A percentile compares a stretch with the other conserved stretches of the same genome.
Conservation (phyloP, 495 filamentous ascomycete species). For the Antarctomyces pellizariae region DNA sequence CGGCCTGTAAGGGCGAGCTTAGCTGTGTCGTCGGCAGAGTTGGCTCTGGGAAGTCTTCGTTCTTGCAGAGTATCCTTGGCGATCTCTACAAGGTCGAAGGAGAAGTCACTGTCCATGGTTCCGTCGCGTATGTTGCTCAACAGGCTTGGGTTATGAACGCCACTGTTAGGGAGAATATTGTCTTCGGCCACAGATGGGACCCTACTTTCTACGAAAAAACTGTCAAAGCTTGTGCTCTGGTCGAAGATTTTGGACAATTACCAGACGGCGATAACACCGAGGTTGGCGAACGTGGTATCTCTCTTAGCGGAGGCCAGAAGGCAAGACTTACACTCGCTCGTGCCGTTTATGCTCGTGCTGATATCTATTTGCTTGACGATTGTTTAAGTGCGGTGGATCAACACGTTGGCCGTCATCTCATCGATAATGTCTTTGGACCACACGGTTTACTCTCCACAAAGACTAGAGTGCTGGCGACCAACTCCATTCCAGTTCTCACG, state of each 20-base stretch:
- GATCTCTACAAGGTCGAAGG: constrained; percentile 81
- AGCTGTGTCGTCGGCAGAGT: constrained; percentile 90
- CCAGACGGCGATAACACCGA: constrained; percentile 94
- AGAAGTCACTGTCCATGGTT: constrained; percentile 59
- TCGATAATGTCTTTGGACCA: constrained; percentile 73
- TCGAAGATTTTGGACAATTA: constrained; percentile 76
- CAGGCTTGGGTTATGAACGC: constrained; percentile 96
- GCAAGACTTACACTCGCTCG: constrained; percentile 84
- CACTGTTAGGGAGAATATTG: constrained; percentile 84
- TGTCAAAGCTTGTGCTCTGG: constrained; percentile 75
- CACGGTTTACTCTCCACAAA: constrained; percentile 67
- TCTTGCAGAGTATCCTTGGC: constrained; percentile 69
- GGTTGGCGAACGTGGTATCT: constrained; percentile 93
- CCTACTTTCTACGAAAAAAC: constrained; percentile 86
- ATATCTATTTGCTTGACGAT: constrained; percentile 90
- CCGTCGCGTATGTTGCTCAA: constrained; percentile 77
- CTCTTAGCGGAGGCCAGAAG: constrained; percentile 90
- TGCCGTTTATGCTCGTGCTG: constrained; percentile 92
- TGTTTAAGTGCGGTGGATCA: constrained; percentile 90
- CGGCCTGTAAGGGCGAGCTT: constrained; percentile 72
- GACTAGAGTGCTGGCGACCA: constrained; percentile 85
- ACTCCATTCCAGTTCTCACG: constrained; percentile 77
- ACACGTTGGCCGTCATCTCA: constrained; percentile 86
- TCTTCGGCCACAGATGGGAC: constrained; percentile 92
- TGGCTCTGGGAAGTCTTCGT: constrained; percentile 79